These are phyloP conservation scores for Westerdykella ornata DNA, from an alignment of 2,329 filamentous ascomycete genomes.

Conservation along the genomic window DNA sequence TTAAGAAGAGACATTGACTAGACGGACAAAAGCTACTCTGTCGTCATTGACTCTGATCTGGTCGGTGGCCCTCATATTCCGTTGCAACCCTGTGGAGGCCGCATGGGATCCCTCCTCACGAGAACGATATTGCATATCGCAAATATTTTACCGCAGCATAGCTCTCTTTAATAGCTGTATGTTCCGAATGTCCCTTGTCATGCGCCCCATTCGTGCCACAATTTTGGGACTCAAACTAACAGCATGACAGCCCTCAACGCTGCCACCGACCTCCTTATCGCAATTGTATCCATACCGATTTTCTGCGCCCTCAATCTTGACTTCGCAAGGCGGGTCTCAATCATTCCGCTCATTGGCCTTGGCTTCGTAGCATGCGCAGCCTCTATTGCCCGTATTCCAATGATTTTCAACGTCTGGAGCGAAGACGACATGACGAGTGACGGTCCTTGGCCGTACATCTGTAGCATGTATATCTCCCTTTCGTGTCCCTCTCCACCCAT, in stretches of 20 bases:
- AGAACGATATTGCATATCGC: conserved; percentile 17
- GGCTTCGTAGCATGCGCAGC: conserved; percentile 36
- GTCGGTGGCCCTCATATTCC: conserved; percentile 41
- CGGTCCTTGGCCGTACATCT: conserved; percentile 5
- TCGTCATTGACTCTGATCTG: conserved; percentile 39
- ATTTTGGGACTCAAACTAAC: too few species aligned
- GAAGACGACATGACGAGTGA: conserved; percentile 2
- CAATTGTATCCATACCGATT: conserved; percentile 34
- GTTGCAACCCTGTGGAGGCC: conserved; percentile 42
- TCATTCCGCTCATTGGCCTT: conserved; percentile 22
- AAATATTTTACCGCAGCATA: conserved; percentile 40
- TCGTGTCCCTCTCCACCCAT: neutral
- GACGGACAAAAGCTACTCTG: conserved; percentile 6
- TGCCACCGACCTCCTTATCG: conserved; percentile 30
- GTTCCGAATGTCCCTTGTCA: too few species aligned
- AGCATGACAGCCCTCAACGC: conserved; percentile 23
- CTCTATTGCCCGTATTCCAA: conserved; percentile 32
- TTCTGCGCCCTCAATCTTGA: conserved; percentile 34
- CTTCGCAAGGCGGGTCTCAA: conserved; percentile 29
- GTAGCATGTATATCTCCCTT: conserved; percentile 6
- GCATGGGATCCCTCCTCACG: conserved; percentile 35
- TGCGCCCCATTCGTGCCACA: too few species aligned
- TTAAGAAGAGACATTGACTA: too few species aligned
- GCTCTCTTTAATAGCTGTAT: conserved; percentile 42
- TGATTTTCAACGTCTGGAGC: conserved; percentile 8